These are phyloP conservation scores for Aspergillus egyptiacus DNA, from an alignment of 495 filamentous ascomycete genomes.

Conservation along the genomic window DNA sequence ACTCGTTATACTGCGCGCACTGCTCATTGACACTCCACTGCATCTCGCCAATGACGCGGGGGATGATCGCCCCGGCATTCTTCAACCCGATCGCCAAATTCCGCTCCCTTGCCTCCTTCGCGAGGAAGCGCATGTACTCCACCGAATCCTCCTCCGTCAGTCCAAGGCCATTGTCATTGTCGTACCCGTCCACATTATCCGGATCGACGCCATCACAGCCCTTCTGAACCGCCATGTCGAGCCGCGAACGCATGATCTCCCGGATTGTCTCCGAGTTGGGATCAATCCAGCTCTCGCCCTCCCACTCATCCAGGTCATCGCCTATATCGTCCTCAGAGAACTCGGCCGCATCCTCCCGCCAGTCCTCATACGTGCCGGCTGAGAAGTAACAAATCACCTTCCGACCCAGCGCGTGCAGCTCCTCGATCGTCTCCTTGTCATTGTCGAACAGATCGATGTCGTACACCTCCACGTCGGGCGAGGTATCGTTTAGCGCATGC, in stretches of 20 bases:
- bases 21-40: slow-evolving; percentile 71
- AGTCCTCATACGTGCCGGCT: slow-evolving; percentile 58
- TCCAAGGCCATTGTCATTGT: slow-evolving; percentile 49
- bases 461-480: slow-evolving; percentile 46
- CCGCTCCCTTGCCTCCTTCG: slow-evolving; percentile 41
- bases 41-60: slow-evolving; percentile 47
- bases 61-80: slow-evolving; percentile 57
- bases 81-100: slow-evolving; percentile 58
- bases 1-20: slow-evolving; percentile 57
- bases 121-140: slow-evolving; percentile 55
- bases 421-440: slow-evolving; percentile 34
- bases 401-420: slow-evolving; percentile 42
- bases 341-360: slow-evolving; percentile 47
- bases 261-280: slow-evolving; percentile 50
- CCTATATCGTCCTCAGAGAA: slow-evolving; percentile 52
- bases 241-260: slow-evolving; percentile 52
- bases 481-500: slow-evolving; percentile 38
- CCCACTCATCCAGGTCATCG: slow-evolving; percentile 52
- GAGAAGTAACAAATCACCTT: slow-evolving; percentile 72
- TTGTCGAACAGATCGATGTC: slow-evolving; percentile 61
- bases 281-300: slow-evolving; percentile 62
- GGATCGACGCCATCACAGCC: slow-evolving; percentile 68
- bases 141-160: slow-evolving; percentile 51
- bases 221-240: slow-evolving; percentile 51
- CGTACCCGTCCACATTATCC: slow-evolving; percentile 66